Conservation (phyloP, 2,329 filamentous ascomycete genomes). For the Sphaerulina populicola region DNA sequence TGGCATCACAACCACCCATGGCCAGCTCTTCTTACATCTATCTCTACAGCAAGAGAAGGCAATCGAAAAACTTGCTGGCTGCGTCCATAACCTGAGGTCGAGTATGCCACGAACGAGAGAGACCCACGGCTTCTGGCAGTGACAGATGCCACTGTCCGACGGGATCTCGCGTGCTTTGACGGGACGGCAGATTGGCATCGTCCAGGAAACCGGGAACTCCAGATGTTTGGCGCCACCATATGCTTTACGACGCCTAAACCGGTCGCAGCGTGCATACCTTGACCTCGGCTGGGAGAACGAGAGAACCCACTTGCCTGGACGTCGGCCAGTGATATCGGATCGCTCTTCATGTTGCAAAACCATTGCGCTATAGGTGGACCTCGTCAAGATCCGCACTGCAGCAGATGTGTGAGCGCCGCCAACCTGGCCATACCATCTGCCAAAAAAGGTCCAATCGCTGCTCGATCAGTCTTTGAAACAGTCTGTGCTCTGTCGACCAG, state of each 20-base stretch:
- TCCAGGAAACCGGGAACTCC: conserved; percentile 9
- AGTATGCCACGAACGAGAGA: conserved; percentile 4
- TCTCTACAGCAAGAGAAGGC: background rate
- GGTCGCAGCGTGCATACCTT: conserved; percentile 17
- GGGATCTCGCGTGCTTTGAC: conserved; percentile 16
- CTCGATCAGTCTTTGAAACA: conserved; percentile 27
- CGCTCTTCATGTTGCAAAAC: conserved; percentile 13
- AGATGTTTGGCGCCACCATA: conserved; percentile 13
- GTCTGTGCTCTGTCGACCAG: conserved; percentile 22
- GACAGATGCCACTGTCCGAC: conserved; percentile 19
- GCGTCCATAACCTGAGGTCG: background rate
- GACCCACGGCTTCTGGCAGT: conserved; percentile 13
- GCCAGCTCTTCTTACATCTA: conserved; percentile 5
- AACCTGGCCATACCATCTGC: conserved; percentile 11
- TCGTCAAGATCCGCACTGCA: conserved; percentile 10
- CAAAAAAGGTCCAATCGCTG: conserved; percentile 22
- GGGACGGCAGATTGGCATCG: conserved; percentile 15
- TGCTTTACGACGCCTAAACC: conserved; percentile 8
- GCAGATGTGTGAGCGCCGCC: conserved; percentile 3
- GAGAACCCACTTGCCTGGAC: conserved; percentile 8
- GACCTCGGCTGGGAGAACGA: conserved; percentile 13
- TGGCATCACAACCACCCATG: conserved; percentile 14
- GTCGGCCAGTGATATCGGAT: conserved; percentile 8
- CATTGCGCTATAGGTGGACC: conserved; percentile 8
- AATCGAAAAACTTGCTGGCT: background rate